phyloP scores from a whole-genome alignment of 1,139 yeast genomes.

The Diutina rugosa region DNA sequence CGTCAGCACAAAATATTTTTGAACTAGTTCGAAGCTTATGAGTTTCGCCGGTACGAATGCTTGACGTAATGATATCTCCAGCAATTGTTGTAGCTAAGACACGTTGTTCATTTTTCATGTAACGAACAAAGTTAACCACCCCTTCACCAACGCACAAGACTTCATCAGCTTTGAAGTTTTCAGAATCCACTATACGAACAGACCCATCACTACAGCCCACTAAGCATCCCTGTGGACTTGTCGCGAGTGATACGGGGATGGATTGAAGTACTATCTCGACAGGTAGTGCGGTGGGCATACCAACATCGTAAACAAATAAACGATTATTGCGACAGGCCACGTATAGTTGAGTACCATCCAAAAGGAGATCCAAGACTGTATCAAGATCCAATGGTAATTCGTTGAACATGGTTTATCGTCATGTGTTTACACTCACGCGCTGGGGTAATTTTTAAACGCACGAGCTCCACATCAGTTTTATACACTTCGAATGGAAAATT shows the following conservation, averaged over 20 bases:
- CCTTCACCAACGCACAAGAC: background rate
- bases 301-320: background rate
- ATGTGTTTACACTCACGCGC: background rate
- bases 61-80: background rate
- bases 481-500: no score
- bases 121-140: background rate
- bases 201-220: slow-evolving; percentile 20
- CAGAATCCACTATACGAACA: slow-evolving; percentile 28
- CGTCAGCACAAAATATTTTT: slow-evolving; percentile 59
- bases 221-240: background rate
- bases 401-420: background rate
- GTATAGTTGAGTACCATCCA: background rate
- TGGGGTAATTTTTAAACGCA: background rate
- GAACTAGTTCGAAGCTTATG: slow-evolving; percentile 8
- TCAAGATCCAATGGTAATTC: background rate
- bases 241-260: background rate
- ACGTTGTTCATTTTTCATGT: background rate
- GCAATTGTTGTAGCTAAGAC: background rate
- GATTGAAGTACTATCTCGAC: background rate
- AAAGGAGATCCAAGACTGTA: background rate
- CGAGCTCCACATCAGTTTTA: background rate
- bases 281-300: background rate
- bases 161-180: slow-evolving; percentile 13
- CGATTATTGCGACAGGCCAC: background rate
- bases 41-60: background rate